Evolutionary conservation across 129 eudicot genomes (phyloP), one percentile per base, ranked within the genome.

Genomic region (Scalesia atractyloides): DNA sequence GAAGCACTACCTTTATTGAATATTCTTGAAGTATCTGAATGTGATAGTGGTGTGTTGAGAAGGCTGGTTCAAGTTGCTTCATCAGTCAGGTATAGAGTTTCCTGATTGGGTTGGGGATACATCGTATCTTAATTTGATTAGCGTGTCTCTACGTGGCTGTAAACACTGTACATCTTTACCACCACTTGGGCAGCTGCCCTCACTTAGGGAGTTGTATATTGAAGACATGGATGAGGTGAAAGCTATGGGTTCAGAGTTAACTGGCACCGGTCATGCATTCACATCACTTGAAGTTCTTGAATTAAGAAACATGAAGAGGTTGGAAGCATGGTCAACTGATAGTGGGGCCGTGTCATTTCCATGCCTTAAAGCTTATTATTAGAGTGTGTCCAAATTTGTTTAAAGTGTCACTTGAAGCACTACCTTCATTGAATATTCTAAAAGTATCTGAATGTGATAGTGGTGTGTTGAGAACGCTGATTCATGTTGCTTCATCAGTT

Each of bases 241-340:
- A 46, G 54, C 12, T 4, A 7, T 65, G 13, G 70, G 53, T 44
- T 2, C 16, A 1, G 10, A 19, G 53, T 65, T 65, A 11, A 7
- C 4, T 43, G 70, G 70, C 54, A 65, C 30, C 14, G 13, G 53
- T 43, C 16, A 0, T 43, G 70, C 70, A 10, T 65, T 65, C 70
- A 52, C 70, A 17, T 65, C 70, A 39, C 70, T 65, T 65, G 47
- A 68, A 68, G 15, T 5, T 50, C 61, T 68, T 15, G 3, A 20
- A 9, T 24, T 24, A 24, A 0, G 2, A 1, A 24, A 24, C 2
- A 24, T 24, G 30, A 24, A 24, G 30, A 24, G 39, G 14, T 67
- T 33, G 72, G 58, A 67, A 37, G 19, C 0, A 67, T 67, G 72
- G 72, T 47, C 72, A 47, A 67, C 14, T 6, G 26, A 3, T 14